Evolutionary conservation across 2,329 filamentous ascomycete genomes (phyloP), one percentile per base, ranked within the genome.

Genomic region (Colletotrichum limetticola): DNA sequence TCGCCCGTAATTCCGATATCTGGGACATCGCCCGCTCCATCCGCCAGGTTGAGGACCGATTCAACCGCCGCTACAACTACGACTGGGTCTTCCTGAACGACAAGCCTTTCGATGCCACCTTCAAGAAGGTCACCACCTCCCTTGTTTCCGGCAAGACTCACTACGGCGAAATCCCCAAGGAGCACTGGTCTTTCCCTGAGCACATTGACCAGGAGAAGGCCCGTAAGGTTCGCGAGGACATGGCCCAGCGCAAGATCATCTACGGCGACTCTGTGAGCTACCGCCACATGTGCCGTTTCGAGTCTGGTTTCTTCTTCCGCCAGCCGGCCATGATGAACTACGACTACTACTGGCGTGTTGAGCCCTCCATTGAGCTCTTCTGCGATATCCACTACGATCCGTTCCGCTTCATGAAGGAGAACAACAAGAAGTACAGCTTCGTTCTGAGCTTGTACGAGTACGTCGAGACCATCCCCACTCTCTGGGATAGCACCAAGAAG

Each of bases 71-170:
- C 79, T 98, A 94, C 87, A 92, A 97, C 86, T 99, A 99, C 85
- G 96, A 98, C 82, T 99, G 97, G 97, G 96, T 99, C 66, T 99
- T 99, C 86, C 87, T 99, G 74, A 99, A 99, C 84, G 97, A 99
- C 82, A 91, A 95, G 82, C 94, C 95, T 0, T 99, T 99, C 80
- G 94, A 98, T 80, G 93, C 94, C 3, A 92, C 91, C 11, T 99
- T 99, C 89, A 98, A 95, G 84, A 96, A 95, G 83, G 89, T 98
- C 76, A 99, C 97, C 4, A 89, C 90, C 5, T 92, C 95, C 1
- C 89, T 99, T 49, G 93, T 97, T n/a, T 98, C 96, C 14, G 97
- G 97, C 70, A 97, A 91, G 78, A 95, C 97, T 58, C 91, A 94
- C 82, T 99, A 98, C 82, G 97, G 95, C 81, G 87, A 93, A 82